These are phyloP conservation scores for Pilaira anomala DNA, from an alignment of 192 early-diverging fungal genomes.

Conservation along the genomic window DNA sequence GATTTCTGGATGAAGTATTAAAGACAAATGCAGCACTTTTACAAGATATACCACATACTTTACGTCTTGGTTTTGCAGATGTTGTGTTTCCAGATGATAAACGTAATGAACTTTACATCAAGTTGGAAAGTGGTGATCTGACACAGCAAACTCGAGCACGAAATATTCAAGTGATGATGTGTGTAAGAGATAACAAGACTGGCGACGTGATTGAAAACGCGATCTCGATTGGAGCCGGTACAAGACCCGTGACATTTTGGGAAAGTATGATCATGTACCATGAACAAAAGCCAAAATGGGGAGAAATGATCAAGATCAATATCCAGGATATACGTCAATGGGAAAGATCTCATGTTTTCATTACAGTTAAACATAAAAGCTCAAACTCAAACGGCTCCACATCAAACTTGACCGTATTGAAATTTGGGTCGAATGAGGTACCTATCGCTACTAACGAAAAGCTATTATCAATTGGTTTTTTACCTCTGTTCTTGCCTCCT, in stretches of 20 bases:
- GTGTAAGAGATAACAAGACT: slow-evolving; percentile 48
- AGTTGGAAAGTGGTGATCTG: slow-evolving; percentile 57
- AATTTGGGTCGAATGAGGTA: neutral
- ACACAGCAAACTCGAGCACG: slow-evolving; percentile 39
- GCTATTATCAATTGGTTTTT: slow-evolving; percentile 59
- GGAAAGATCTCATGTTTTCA: slow-evolving; percentile 57
- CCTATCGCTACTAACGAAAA: slow-evolving; percentile 29
- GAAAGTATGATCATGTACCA: slow-evolving; percentile 64
- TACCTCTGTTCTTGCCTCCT: slow-evolving; percentile 51
- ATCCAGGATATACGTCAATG: slow-evolving; percentile 47
- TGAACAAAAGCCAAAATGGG: slow-evolving; percentile 55
- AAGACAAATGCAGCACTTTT: slow-evolving; percentile 42
- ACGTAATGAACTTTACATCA: slow-evolving; percentile 62
- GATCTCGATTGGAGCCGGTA: slow-evolving; percentile 45
- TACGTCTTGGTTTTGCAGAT: slow-evolving; percentile 59
- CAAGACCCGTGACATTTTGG: slow-evolving; percentile 35
- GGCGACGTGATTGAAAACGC: slow-evolving; percentile 54
- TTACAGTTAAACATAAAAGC: slow-evolving; percentile 55
- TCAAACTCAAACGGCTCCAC: neutral
- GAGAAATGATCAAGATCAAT: slow-evolving; percentile 61
- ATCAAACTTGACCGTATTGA: neutral
- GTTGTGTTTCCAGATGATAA: slow-evolving; percentile 49
- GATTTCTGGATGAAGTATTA: slow-evolving; percentile 36
- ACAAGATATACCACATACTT: slow-evolving; percentile 44
- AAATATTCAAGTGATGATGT: slow-evolving; percentile 60